Base-by-base conservation (phyloP, 2,329 filamentous ascomycete species). In the Stemphylium beticola region DNA sequence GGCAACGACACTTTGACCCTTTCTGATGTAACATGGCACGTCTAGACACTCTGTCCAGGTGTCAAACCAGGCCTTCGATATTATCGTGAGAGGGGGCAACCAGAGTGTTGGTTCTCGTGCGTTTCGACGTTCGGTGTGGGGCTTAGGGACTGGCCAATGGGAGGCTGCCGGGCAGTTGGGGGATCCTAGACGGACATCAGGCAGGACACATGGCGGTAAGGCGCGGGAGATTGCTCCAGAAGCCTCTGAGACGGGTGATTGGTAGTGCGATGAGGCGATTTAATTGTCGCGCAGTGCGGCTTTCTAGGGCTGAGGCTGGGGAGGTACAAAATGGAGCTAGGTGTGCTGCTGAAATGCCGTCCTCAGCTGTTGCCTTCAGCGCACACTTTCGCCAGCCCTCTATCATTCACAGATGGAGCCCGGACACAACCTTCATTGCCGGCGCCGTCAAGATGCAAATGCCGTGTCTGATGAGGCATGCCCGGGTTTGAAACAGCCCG, bases 121-220 rank as follows among this genome's bases (percentile, higher is more conserved):
- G 57, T 59, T 58, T 54, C 55, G 46, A 58, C 45, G 57, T 60
- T 57, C 55, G 46, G 42, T 32, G 49, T 43, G 53, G 50, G 55
- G 39, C 52, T 37, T 20, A 34, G 32, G 8, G 11, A 17, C 6
- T 31, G 41, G 49, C 65, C 63, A 66, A 66, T 67, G 33, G 54
- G 38, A 20, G 22, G 18, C 14, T 15, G 34, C 29, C 48, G 39
- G 29, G 43, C 31, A 26, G 49, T 51, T 45, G 37, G 57, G 57
- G 36, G 34, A 57, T 48, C 59, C 58, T 39, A 37, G 61, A 22
- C 43, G 53, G 48, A 45, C 46, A 51, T 46, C 51, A 55, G 20
- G 49, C 53, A 62, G 58, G 33, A 37, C 54, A 54, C 50, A 58
- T 46, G 61, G 60, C 53, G 55, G 56, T 37, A 55, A 48, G 55